Percentiles rank a stretch among this genome's conserved stretches.
Evolutionary conservation across 148 eudicot genomes (phyloP).

Genomic region (Arctostaphylos glauca): DNA sequence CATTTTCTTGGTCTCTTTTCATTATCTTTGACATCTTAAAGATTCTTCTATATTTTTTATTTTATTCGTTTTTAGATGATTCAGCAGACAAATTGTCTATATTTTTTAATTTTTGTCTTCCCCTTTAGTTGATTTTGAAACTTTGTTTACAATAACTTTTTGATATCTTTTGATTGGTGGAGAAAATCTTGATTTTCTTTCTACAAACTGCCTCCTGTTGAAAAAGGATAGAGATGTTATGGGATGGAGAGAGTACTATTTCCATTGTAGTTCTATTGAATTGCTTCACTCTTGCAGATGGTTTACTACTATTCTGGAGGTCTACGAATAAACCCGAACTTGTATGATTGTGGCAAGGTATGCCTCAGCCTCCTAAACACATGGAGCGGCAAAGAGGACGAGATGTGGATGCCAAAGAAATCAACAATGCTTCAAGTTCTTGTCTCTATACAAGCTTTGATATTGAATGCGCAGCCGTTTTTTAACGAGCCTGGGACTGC

Average conservation of each 20-base stretch:
- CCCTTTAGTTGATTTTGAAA: no score
- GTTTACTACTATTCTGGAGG: conserved; percentile 81
- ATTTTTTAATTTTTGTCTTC: no score
- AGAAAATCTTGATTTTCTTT: not conserved
- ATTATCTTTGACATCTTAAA: not conserved
- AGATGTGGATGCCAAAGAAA: conserved; percentile 68
- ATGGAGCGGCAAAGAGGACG: conserved; percentile 60
- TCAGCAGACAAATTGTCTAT: no score
- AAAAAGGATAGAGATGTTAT: not conserved
- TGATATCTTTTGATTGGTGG: not conserved
- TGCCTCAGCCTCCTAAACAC: conserved; percentile 91
- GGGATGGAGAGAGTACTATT: not conserved
- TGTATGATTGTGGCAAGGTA: conserved; percentile 83
- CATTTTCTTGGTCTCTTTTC: not conserved
- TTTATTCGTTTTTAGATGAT: not conserved
- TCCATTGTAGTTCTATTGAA: not conserved
- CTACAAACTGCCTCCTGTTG: not conserved
- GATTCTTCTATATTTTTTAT: not conserved
- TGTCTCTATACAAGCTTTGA: conserved; percentile 84
- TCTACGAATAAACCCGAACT: conserved; percentile 75
- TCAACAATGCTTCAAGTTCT: conserved; percentile 94
- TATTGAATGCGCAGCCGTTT: conserved; percentile 71
- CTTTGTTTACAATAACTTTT: not conserved
- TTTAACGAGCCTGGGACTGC: conserved; percentile 87
- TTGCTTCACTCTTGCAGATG: conserved; percentile 39